Evolutionary conservation across 345 rosid genomes (phyloP), one percentile per base, ranked within the genome.

Genomic region (Acer negundo): DNA sequence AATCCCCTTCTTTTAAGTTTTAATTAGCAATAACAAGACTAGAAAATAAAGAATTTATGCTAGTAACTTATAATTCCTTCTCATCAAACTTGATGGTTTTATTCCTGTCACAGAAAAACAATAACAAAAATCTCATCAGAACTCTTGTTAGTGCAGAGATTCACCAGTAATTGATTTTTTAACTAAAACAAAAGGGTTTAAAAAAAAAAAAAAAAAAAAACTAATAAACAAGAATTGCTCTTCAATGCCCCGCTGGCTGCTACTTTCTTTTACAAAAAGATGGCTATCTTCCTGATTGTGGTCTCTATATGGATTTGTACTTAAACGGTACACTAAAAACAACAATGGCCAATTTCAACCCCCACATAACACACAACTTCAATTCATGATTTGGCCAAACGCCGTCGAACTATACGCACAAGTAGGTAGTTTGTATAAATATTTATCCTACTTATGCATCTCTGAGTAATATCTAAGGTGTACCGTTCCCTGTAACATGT

Each of bases 241-340:
- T 49, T 69, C 62, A 19, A 19, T 17, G 49, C 63, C 74, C 74
- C 38, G 38, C 38, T 35, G 46, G 46, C 46, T 73, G 75, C 35
- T 67, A 67, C 31, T 62, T 74, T 53, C 40, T 24, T 58, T 51
- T 77, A 69, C 53, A 67, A 70, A 24, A 44, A 16, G 13, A 55
- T 17, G 12, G n/a, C 20, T 64, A 31, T 77, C 11, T 38, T 80
- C 78, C 75, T 44, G 56, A 38, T 15, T 46, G 28, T 75, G 51
- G 61, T 58, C 66, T 77, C 38, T 53, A 26, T 69, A 56, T 69
- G 64, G 64, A 73, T 40, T 70, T 68, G 70, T 16, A 28, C 16
- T 4, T 3, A 23, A 46, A 10, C 69, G 46, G 42, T 19, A 55
- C 11, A n/a, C 20, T 63, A 13, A 42, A 0, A 17, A 59, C 15